Base-by-base conservation (phyloP, 805 yeast species). In the Zygotorulaspora chibaensis region DNA sequence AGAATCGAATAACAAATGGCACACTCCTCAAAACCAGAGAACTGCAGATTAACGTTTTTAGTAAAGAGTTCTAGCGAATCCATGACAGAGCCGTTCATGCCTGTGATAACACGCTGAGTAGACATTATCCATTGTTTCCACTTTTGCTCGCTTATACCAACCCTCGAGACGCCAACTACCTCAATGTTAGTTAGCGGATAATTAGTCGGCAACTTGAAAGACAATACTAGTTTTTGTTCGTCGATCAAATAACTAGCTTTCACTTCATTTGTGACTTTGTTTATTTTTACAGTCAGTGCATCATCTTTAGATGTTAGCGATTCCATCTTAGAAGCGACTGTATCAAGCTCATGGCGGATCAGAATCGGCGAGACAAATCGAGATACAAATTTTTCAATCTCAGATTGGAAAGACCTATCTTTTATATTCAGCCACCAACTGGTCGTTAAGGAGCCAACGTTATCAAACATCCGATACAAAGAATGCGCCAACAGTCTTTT, bases 111-210 rank as follows among this genome's bases (percentile, higher is more conserved):
- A 46, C 89, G 77, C 60, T 89, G 96, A 2, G 96, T 87, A 3
- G 96, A 90, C 63, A 91, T 71, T 15, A 91, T 68, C 98, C 98
- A 93, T 1, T 96, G 88, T 55, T 87, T 84, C 96, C 96, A 90
- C 65, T 87, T 89, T 50, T 79, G 81, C 56, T 91, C 98, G 52
- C 84, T 86, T 12, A 91, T 95, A 16, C 98, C 98, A 28, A 88
- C 75, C 50, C 95, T 73, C 39, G 79, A 73, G 0, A 88, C 79
- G 3, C 96, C 97, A 38, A 78, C 79, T 1, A 93, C 89, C 8
- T 72, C 70, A 8, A 93, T 83, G 52, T 79, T 83, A 1, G 80
- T 76, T 35, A 91, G 74, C 8, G 99, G 99, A 56, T 81, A 93
- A 33, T 79, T 75, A 0, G 70, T 58, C 0, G 98, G 98, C 7